Evolutionary conservation across 805 yeast species (phyloP).

Genomic region (Lipomyces chichibuensis): DNA sequence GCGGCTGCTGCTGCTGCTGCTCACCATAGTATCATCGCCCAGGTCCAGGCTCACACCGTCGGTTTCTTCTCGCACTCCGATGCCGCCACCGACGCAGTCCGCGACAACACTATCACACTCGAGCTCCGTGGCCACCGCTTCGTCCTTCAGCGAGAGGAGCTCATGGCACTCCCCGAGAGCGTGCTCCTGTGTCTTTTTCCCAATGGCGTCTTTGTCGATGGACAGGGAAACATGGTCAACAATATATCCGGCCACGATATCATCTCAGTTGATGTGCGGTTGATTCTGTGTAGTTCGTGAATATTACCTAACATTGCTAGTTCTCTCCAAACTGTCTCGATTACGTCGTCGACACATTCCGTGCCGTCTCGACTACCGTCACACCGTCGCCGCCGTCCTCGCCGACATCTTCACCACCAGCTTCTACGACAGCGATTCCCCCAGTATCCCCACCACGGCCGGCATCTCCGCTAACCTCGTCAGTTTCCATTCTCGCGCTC

Average conservation of each 20-base stretch:
- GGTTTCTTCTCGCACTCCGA: conserved; percentile 15
- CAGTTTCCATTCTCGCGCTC: conserved; percentile 58
- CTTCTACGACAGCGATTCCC: neutral
- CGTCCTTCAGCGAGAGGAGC: conserved; percentile 80
- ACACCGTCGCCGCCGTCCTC: conserved; percentile 15
- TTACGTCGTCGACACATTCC: conserved; percentile 74
- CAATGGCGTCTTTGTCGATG: conserved; percentile 83
- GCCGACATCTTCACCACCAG: conserved; percentile 7
- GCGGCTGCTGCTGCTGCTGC: conserved; percentile 17
- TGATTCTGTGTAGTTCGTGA: conserved; percentile 34
- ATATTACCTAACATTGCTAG: conserved; percentile 45
- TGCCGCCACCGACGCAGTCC: conserved; percentile 9
- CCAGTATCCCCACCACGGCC: conserved; percentile 6
- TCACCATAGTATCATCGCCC: conserved; percentile 15
- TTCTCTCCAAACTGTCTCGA: conserved; percentile 86
- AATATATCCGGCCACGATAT: conserved; percentile 62
- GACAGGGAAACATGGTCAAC: conserved; percentile 73
- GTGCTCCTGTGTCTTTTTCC: conserved; percentile 85
- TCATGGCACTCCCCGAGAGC: conserved; percentile 90
- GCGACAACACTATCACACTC: conserved; percentile 52
- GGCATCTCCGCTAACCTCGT: conserved; percentile 2
- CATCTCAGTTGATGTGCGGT: conserved; percentile 21
- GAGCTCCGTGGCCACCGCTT: conserved; percentile 76
- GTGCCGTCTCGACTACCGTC: conserved; percentile 39
- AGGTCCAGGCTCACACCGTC: conserved; percentile 16